Base-by-base conservation (phyloP, 2,329 filamentous ascomycete genomes). In the Sphaerostilbella broomeana region DNA sequence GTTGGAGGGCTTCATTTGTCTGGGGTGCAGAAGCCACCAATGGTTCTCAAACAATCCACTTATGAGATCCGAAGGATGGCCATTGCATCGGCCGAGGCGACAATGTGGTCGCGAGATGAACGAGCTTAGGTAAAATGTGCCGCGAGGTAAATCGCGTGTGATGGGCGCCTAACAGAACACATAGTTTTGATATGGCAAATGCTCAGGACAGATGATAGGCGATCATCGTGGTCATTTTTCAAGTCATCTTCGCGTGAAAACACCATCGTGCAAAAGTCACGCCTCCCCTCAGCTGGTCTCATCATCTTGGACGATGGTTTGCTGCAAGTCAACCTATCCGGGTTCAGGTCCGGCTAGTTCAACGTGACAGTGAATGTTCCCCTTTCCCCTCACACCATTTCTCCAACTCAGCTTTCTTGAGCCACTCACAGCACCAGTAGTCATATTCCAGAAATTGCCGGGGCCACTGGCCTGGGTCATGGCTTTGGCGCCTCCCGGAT, bases 11-110 rank as follows among this genome's bases (percentile, higher is more conserved):
- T 25, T 25, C 8, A 12, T 9, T 36, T 33, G 41, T 43, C 41
- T 43, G 41, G 41, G 41, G 41, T 43, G 24, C 41, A 43, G 41
- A 35, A 35, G 36, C 35, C 28, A 27, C 35, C 29, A 38, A n/a
- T n/a, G n/a, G n/a, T n/a, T n/a, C n/a, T n/a, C n/a, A n/a, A n/a
- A n/a, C n/a, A n/a, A n/a, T n/a, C n/a, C n/a, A n/a, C n/a, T n/a
- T n/a, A n/a, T n/a, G n/a, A n/a, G n/a, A n/a, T n/a, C n/a, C n/a
- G n/a, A n/a, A n/a, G n/a, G n/a, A n/a, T n/a, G n/a, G n/a, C n/a
- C n/a, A n/a, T n/a, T n/a, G n/a, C n/a, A n/a, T n/a, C n/a, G n/a
- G n/a, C n/a, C n/a, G n/a, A n/a, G n/a, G n/a, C n/a, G n/a, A n/a
- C n/a, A n/a, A n/a, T n/a, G n/a, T n/a, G n/a, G n/a, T n/a, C n/a